Evolutionary conservation across 2,329 filamentous ascomycete genomes (phyloP), one percentile per base, ranked within the genome.

Genomic region (Daldinia sp.): DNA sequence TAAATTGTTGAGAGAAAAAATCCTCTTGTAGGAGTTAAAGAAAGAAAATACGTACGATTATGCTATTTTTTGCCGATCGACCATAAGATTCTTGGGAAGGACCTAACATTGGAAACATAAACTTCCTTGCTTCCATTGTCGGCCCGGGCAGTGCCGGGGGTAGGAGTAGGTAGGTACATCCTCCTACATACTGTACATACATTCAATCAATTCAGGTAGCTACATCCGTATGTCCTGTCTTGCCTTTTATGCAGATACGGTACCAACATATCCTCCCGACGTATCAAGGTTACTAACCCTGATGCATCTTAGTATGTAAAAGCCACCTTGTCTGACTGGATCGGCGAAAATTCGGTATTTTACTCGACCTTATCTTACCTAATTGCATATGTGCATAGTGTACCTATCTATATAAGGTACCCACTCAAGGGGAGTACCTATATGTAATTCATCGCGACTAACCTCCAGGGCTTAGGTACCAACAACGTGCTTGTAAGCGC

Each of bases 41-140:
- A 43, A 15, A 27, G 39, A 43, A 43, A 43, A 43, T 43, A n/a
- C 21, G 39, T 25, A 13, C 21, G 21, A 43, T 4, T 13, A 43
- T 32, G n/a, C n/a, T 58, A n/a, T 51, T 58, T 58, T 34, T 35
- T 41, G 57, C 57, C 57, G 57, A 54, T 48, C 32, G 49, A 19
- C 57, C 49, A 49, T 29, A 39, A 32, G 29, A 52, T 30, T 21
- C 30, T 47, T 29, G 39, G 49, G 32, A 29, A 45, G 39, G 39
- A n/a, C n/a, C n/a, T n/a, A 48, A 47, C 21, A 17, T 37, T 34
- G n/a, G 21, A 41, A 21, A 32, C 35, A 49, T 11, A 41, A 43
- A 8, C 34, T 35, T 35, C n/a, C 21, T 7, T 43, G 39, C 39
- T 43, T 45, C 39, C 39, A 45, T 13, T 37, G 43, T 48, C 47